A percentile compares a stretch with the other conserved stretches of the same genome.
These are phyloP conservation scores for Wickerhamomyces rabaulensis DNA, from an alignment of 805 yeast genomes.

Conservation along the genomic window DNA sequence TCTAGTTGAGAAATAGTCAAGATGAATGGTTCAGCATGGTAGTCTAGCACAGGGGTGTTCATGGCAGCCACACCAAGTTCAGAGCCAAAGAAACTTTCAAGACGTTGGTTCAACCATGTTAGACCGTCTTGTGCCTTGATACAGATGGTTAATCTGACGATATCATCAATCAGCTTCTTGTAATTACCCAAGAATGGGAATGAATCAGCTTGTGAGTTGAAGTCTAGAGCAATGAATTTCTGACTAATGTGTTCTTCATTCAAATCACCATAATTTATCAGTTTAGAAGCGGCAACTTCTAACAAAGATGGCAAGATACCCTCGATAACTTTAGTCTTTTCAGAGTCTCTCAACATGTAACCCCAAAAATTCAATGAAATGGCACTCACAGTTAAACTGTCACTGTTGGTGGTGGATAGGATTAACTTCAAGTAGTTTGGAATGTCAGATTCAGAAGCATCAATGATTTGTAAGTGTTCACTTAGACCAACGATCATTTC, in stretches of 20 bases:
- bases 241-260: constrained; percentile 61
- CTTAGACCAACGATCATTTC: constrained; percentile 89
- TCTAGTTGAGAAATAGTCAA: constrained; percentile 78
- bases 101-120: constrained; percentile 71
- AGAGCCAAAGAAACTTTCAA: constrained; percentile 69
- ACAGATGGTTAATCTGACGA: constrained; percentile 83
- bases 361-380: constrained; percentile 94
- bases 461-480: constrained; percentile 59
- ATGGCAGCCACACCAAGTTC: constrained; percentile 62
- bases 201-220: constrained; percentile 80
- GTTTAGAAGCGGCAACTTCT: constrained; percentile 71
- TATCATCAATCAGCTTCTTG: constrained; percentile 82
- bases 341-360: constrained; percentile 75
- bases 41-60: constrained; percentile 45
- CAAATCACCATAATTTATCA: constrained; percentile 65
- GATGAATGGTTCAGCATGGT: constrained; percentile 62
- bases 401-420: constrained; percentile 74
- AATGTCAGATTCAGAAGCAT: constrained; percentile 50
- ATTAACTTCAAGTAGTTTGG: constrained; percentile 68
- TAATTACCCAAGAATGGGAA: constrained; percentile 73
- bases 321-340: constrained; percentile 46
- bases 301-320: constrained; percentile 61
- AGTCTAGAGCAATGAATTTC: constrained; percentile 74
- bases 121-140: constrained; percentile 78
- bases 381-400: constrained; percentile 86